phyloP scores from a whole-genome alignment of 2,329 filamentous ascomycete genomes.

The Fusarium sp. region DNA sequence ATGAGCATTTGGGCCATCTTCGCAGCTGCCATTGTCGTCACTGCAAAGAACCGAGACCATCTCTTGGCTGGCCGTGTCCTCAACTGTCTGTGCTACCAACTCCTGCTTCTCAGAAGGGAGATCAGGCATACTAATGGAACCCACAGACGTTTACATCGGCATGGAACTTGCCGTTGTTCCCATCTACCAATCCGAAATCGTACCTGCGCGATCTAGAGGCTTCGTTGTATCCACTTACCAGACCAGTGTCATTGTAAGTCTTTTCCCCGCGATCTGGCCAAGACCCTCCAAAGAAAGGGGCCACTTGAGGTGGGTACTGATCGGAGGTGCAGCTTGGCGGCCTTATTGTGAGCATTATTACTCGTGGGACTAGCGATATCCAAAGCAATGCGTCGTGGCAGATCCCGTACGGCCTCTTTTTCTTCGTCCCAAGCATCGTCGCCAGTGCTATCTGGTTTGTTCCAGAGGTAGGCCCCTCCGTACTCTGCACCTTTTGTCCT shows the following conservation, averaged over 20 bases:
- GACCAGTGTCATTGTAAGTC: constrained; percentile 15
- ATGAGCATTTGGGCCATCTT: constrained; percentile 51
- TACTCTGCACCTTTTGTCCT: neutral
- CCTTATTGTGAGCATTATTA: constrained; percentile 36
- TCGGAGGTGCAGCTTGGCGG: constrained; percentile 12
- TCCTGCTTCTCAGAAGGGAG: neutral
- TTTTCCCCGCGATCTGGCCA: neutral
- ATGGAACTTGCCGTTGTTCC: constrained; percentile 54
- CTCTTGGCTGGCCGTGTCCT: constrained; percentile 51
- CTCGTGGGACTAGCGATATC: constrained; percentile 45
- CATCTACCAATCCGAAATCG: constrained; percentile 48
- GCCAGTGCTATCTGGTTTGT: constrained; percentile 44
- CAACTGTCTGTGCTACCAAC: constrained; percentile 15
- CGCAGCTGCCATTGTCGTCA: constrained; percentile 47
- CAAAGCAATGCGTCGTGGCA: constrained; percentile 45
- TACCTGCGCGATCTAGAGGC: constrained; percentile 43
- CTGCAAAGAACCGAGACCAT: constrained; percentile 44
- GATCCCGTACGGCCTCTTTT: constrained; percentile 50
- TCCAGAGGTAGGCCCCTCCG: constrained; percentile 14
- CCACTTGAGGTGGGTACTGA: neutral
- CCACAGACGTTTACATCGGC: constrained; percentile 47
- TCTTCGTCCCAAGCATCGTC: constrained; percentile 47
- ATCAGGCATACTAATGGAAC: too few species aligned
- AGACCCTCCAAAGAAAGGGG: neutral
- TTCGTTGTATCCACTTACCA: constrained; percentile 39